A percentile compares a stretch with the other conserved stretches of the same genome.
Evolutionary conservation across 148 eudicot genomes (phyloP).

Genomic region (Vaccinium darrowii): DNA sequence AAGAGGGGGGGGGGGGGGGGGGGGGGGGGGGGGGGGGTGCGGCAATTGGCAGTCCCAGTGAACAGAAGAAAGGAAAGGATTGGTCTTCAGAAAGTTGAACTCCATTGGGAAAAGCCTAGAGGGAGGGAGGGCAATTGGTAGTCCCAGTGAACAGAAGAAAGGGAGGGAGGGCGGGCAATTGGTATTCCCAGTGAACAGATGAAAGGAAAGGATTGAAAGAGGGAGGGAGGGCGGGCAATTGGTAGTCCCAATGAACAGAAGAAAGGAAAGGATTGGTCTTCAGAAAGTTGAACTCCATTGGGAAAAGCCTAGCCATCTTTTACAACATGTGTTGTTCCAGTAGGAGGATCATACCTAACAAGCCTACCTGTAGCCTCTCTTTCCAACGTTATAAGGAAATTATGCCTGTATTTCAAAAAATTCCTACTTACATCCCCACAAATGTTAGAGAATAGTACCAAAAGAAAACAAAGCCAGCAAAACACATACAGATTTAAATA

Average conservation of each 20-base stretch:
- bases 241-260: slow-evolving; percentile 80
- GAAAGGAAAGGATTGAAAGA: no score
- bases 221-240: slow-evolving; percentile 66
- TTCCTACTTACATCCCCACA: background rate
- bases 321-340: slow-evolving; percentile 69
- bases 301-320: slow-evolving; percentile 80
- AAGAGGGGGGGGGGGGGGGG: no score
- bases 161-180: no score
- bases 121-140: no score
- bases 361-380: slow-evolving; percentile 90
- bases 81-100: slow-evolving; percentile 81
- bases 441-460: no score
- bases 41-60: no score
- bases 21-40: no score
- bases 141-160: no score
- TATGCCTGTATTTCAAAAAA: slow-evolving; percentile 43
- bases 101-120: slow-evolving; percentile 77
- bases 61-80: slow-evolving; percentile 54
- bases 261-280: slow-evolving; percentile 73
- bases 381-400: slow-evolving; percentile 76
- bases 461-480: no score
- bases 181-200: no score
- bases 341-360: slow-evolving; percentile 78
- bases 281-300: slow-evolving; percentile 83
- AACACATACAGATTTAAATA: background rate